phyloP scores from a whole-genome alignment of 768 basidiomycete genomes.

The Pleurotus tuoliensis region DNA sequence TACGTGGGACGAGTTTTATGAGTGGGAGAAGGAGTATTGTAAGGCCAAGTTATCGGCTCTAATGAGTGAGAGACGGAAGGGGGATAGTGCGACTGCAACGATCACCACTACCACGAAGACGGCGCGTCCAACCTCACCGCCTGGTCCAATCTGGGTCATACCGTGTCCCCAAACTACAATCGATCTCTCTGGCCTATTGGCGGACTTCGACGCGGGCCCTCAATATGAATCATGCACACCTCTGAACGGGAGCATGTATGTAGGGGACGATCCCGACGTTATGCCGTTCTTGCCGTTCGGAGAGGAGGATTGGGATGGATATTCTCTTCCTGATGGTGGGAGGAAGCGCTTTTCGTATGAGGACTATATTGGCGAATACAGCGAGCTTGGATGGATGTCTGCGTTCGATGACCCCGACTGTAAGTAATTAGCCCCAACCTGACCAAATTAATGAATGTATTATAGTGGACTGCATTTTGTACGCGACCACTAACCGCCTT shows the following conservation, averaged over 20 bases:
- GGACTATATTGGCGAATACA: slow-evolving; percentile 37
- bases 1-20: too few relatives aligned
- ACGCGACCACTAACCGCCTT: too few relatives aligned
- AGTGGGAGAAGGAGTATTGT: too few relatives aligned
- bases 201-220: slow-evolving; percentile 15
- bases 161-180: too few relatives aligned
- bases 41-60: too few relatives aligned
- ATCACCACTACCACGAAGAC: too few relatives aligned
- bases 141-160: too few relatives aligned
- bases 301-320: slow-evolving; percentile 38
- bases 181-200: neutral
- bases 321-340: slow-evolving; percentile 61
- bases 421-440: slow-evolving; percentile 14
- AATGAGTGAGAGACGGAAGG: too few relatives aligned
- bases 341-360: slow-evolving; percentile 54
- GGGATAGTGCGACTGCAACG: too few relatives aligned
- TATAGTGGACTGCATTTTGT: neutral
- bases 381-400: slow-evolving; percentile 47
- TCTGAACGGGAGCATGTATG: slow-evolving; percentile 37
- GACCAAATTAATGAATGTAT: slow-evolving; percentile 9
- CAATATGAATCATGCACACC: slow-evolving; percentile 59
- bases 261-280: slow-evolving; percentile 53
- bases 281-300: slow-evolving; percentile 62
- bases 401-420: slow-evolving; percentile 29
- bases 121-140: too few relatives aligned